Conservation (phyloP, 257 asterid genomes). For the Przewalskia tangutica region DNA sequence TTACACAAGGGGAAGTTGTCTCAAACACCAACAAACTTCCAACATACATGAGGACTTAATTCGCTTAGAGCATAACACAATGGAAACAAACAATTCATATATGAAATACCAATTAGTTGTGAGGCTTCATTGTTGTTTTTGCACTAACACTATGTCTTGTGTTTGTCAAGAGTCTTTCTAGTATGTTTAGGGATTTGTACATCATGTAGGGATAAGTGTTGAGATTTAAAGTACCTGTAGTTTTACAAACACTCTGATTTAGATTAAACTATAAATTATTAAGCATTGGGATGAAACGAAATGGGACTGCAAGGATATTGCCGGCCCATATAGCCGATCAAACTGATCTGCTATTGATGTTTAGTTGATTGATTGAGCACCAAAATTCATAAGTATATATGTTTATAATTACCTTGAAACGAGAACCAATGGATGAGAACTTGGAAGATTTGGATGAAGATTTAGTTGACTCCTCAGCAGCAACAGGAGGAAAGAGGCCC, state of each 20-base stretch:
- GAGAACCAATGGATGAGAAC: constrained; percentile 95
- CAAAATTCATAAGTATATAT: neutral
- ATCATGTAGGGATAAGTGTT: neutral
- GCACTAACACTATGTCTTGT: neutral
- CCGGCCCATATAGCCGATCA: neutral
- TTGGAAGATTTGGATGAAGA: constrained; percentile 82
- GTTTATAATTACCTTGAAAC: constrained; percentile 56
- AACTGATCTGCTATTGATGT: neutral
- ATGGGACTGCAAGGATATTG: neutral
- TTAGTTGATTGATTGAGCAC: neutral
- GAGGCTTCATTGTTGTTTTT: neutral
- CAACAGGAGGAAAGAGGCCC: constrained; percentile 72
- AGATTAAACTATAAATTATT: neutral
- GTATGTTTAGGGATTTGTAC: neutral
- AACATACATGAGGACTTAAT: neutral
- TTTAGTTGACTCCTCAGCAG: constrained; percentile 74
- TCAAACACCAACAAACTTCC: neutral
- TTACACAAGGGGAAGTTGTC: neutral
- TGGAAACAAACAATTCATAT: neutral
- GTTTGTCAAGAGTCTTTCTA: neutral
- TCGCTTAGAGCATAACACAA: neutral
- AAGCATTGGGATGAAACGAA: neutral
- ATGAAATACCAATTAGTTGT: neutral
- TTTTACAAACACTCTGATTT: neutral
- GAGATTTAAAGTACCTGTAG: neutral